phyloP scores from a whole-genome alignment of 2,329 filamentous ascomycete genomes.

The Sporothrix pallida region DNA sequence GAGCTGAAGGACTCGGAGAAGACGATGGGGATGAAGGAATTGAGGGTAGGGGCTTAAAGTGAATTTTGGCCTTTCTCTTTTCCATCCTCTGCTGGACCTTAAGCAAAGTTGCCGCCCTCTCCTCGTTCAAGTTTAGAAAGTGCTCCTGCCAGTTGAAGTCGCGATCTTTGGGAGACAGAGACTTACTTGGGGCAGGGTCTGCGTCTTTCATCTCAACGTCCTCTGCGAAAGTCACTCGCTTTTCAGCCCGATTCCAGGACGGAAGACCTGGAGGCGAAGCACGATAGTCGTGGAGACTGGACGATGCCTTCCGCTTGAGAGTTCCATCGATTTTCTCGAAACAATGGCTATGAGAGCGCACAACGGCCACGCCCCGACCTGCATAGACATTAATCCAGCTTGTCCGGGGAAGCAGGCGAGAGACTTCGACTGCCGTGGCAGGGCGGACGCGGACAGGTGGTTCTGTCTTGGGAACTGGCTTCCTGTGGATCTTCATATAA shows the following conservation, averaged over 20 bases:
- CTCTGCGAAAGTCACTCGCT: no score
- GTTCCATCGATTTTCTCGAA: not conserved
- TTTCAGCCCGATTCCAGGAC: not conserved
- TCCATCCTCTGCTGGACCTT: not conserved
- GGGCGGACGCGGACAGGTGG: slow-evolving; percentile 4
- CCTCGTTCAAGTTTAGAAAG: not conserved
- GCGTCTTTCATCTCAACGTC: not conserved
- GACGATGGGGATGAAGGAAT: not conserved
- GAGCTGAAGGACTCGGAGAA: not conserved
- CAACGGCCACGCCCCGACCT: slow-evolving; percentile 25
- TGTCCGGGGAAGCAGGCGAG: slow-evolving; percentile 20
- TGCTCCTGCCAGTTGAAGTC: not conserved
- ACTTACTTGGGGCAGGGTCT: no score
- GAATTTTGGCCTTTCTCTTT: not conserved
- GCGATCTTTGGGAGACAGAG: not conserved
- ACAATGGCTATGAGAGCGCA: not conserved
- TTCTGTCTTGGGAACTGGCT: no score
- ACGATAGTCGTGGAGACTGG: no score
- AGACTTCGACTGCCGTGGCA: slow-evolving; percentile 21
- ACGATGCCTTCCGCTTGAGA: not conserved
- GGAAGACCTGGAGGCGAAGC: not conserved
- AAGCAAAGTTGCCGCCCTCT: not conserved
- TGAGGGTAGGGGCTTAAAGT: not conserved
- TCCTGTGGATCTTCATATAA: not conserved
- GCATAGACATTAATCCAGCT: slow-evolving; percentile 32